Evolutionary conservation across 2,329 filamentous ascomycete genomes (phyloP).

Genomic region (Trematosphaeria pertusa): DNA sequence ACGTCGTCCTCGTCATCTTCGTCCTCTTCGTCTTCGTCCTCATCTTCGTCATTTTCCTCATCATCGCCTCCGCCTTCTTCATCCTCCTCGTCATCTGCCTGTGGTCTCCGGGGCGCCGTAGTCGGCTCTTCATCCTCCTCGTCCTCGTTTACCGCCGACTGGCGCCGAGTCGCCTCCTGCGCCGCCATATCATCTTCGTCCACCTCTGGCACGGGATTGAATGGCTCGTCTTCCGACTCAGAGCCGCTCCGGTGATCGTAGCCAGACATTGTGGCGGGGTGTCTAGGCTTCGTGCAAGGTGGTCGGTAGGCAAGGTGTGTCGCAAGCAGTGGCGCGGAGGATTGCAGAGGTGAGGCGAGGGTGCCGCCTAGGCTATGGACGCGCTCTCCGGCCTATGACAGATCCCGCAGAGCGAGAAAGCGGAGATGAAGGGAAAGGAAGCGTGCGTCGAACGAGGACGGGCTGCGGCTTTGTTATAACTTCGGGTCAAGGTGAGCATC

Average conservation of each 20-base stretch:
- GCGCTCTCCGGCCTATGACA: no score
- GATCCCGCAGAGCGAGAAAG: background rate
- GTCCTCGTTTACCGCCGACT: conserved; percentile 45
- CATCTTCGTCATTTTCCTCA: conserved; percentile 65
- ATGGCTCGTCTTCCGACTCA: conserved; percentile 76
- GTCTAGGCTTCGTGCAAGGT: background rate
- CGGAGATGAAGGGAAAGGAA: conserved; percentile 2
- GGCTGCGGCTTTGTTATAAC: conserved; percentile 26
- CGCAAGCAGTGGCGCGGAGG: background rate
- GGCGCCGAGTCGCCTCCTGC: conserved; percentile 27
- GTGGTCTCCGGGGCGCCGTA: conserved; percentile 41
- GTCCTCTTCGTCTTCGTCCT: conserved; percentile 70
- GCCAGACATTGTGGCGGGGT: conserved; percentile 34
- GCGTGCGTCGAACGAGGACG: conserved; percentile 2
- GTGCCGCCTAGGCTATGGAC: background rate
- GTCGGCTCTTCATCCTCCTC: conserved; percentile 46
- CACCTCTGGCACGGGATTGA: conserved; percentile 81
- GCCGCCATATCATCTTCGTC: conserved; percentile 61
- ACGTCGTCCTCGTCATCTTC: conserved; percentile 31
- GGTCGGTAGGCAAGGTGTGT: background rate
- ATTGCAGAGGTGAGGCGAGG: background rate
- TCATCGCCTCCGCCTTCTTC: conserved; percentile 59
- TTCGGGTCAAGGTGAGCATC: conserved; percentile 24
- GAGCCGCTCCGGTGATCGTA: conserved; percentile 37
- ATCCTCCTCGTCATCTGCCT: conserved; percentile 54